Evolutionary conservation across 768 basidiomycete species (phyloP).

Genomic region (Mycena haematopus): DNA sequence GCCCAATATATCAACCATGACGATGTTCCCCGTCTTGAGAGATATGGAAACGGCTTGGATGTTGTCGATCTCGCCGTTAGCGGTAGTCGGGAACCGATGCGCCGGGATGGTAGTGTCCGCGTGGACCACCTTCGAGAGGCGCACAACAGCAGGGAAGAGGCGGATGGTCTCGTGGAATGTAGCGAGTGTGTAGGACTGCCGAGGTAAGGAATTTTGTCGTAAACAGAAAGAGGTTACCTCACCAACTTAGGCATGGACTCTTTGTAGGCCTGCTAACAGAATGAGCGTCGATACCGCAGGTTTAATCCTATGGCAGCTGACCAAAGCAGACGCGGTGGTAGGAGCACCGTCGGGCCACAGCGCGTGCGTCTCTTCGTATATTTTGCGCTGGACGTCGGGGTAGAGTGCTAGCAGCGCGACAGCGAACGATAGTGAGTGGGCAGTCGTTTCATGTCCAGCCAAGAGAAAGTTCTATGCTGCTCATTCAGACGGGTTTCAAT

Average conservation of each 20-base stretch:
- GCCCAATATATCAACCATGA: slow-evolving; percentile 49
- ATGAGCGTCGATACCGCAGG: neutral
- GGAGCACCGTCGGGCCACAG: slow-evolving; percentile 49
- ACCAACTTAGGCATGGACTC: slow-evolving; percentile 47
- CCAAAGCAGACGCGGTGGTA: slow-evolving; percentile 33
- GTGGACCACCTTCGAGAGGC: slow-evolving; percentile 42
- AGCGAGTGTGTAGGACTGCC: slow-evolving; percentile 50
- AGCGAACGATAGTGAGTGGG: slow-evolving; percentile 51
- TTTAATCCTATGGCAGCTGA: slow-evolving; percentile 30
- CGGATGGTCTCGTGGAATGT: slow-evolving; percentile 56
- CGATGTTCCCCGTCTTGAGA: slow-evolving; percentile 45
- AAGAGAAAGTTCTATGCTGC: slow-evolving; percentile 47
- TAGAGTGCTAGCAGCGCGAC: slow-evolving; percentile 54
- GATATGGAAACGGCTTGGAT: slow-evolving; percentile 35
- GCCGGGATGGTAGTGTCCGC: slow-evolving; percentile 43
- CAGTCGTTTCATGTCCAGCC: slow-evolving; percentile 59
- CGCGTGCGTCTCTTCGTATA: slow-evolving; percentile 46
- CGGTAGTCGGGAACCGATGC: slow-evolving; percentile 38
- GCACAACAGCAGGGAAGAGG: slow-evolving; percentile 44
- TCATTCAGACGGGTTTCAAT: neutral
- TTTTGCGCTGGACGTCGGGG: slow-evolving; percentile 53
- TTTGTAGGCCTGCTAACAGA: slow-evolving; percentile 44
- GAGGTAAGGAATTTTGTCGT: slow-evolving; percentile 1
- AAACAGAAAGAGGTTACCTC: neutral
- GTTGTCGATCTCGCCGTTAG: slow-evolving; percentile 35